phyloP scores from a whole-genome alignment of 1,284 basidiomycete species.

The Peniophora sp. region DNA sequence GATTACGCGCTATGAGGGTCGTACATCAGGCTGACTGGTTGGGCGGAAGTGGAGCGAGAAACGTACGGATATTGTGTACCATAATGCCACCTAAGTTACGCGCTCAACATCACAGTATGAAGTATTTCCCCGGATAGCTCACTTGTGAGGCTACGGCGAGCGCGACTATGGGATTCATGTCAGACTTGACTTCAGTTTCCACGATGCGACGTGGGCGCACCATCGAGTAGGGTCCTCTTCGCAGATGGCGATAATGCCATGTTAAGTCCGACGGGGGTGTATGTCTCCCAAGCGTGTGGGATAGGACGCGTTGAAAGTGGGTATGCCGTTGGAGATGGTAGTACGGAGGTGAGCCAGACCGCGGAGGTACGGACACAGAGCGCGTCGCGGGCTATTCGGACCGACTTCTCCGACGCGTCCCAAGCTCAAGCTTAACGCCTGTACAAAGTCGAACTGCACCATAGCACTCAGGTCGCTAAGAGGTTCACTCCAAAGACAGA shows the following conservation, averaged over 20 bases:
- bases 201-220: constrained; percentile 3
- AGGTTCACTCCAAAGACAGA: no score
- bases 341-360: no score
- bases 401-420: no score
- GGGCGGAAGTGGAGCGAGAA: background rate
- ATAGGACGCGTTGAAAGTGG: no score
- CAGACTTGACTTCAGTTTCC: background rate
- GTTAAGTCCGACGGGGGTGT: no score
- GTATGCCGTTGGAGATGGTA: no score
- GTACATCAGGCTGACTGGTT: background rate
- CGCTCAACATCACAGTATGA: constrained; percentile 9
- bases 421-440: no score
- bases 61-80: constrained; percentile 31
- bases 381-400: no score
- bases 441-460: no score
- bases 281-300: no score
- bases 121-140: constrained; percentile 20
- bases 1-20: constrained; percentile 32
- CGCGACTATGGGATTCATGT: constrained; percentile 33
- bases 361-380: no score
- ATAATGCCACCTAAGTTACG: constrained; percentile 34
- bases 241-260: constrained; percentile 13
- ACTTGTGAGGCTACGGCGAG: constrained; percentile 59
- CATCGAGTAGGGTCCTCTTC: constrained; percentile 12
- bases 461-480: no score